A percentile compares a stretch with the other conserved stretches of the same genome.
These are phyloP conservation scores for Rhodocollybia butyracea DNA, from an alignment of 768 basidiomycete species.

Conservation along the genomic window DNA sequence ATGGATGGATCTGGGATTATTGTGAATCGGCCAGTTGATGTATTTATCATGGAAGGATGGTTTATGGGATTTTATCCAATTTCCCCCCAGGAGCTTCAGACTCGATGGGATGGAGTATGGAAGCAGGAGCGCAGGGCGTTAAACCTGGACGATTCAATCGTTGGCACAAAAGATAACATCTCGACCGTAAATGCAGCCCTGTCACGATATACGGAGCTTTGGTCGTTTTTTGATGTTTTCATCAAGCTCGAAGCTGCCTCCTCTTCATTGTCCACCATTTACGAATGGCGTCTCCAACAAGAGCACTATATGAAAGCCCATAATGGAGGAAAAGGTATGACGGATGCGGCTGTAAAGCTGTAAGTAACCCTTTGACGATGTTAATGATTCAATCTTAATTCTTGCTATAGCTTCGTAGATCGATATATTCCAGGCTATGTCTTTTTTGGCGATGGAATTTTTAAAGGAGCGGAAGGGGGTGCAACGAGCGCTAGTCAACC, in stretches of 20 bases:
- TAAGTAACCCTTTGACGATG: constrained; percentile 18
- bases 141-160: constrained; percentile 30
- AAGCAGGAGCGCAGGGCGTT: constrained; percentile 33
- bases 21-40: constrained; percentile 51
- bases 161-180: constrained; percentile 50
- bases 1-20: constrained; percentile 35
- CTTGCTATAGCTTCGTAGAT: constrained; percentile 67
- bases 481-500: constrained; percentile 10
- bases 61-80: constrained; percentile 84
- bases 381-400: constrained; percentile 5
- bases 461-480: constrained; percentile 5
- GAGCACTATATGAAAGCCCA: constrained; percentile 83
- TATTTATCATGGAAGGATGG: constrained; percentile 96
- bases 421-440: constrained; percentile 95
- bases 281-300: constrained; percentile 87
- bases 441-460: constrained; percentile 69
- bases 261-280: constrained; percentile 55
- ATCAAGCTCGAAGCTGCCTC: constrained; percentile 48
- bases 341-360: constrained; percentile 70
- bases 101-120: constrained; percentile 50
- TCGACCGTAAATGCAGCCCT: constrained; percentile 62
- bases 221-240: constrained; percentile 69
- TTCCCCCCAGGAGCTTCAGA: constrained; percentile 42
- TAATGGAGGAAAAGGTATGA: constrained; percentile 89
- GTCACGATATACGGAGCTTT: constrained; percentile 58